phyloP scores from a whole-genome alignment of 129 eudicot genomes.

The Saposhnikovia divaricata region DNA sequence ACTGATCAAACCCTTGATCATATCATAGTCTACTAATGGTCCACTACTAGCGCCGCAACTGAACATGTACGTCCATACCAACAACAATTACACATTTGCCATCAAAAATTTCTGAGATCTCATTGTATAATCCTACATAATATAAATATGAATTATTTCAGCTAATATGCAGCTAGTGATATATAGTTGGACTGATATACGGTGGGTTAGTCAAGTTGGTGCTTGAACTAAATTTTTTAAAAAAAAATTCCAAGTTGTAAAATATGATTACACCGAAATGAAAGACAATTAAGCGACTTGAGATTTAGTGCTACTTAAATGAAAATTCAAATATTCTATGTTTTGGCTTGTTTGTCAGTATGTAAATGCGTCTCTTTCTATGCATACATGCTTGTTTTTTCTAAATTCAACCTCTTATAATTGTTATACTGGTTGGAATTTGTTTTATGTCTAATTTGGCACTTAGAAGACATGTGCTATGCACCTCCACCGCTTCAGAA shows the following conservation, averaged over 20 bases:
- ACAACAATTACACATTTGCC: slow-evolving; percentile 11
- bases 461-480: neutral
- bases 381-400: neutral
- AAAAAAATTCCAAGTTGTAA: too few relatives aligned
- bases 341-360: slow-evolving; percentile 24
- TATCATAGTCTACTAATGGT: neutral
- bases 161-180: neutral
- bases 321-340: neutral
- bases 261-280: too few relatives aligned
- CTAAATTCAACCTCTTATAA: neutral
- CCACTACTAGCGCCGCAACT: neutral
- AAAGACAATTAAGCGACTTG: too few relatives aligned
- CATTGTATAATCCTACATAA: neutral
- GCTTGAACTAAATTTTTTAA: too few relatives aligned
- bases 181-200: neutral
- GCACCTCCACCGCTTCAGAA: slow-evolving; percentile 3
- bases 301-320: too few relatives aligned
- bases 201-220: too few relatives aligned
- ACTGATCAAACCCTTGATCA: neutral
- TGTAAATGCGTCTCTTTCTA: slow-evolving; percentile 6
- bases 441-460: neutral
- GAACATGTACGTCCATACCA: neutral
- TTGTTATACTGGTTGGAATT: neutral
- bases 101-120: neutral
- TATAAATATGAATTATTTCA: neutral